phyloP scores from a whole-genome alignment of 257 asterid species.

The Penstemon barbatus region DNA sequence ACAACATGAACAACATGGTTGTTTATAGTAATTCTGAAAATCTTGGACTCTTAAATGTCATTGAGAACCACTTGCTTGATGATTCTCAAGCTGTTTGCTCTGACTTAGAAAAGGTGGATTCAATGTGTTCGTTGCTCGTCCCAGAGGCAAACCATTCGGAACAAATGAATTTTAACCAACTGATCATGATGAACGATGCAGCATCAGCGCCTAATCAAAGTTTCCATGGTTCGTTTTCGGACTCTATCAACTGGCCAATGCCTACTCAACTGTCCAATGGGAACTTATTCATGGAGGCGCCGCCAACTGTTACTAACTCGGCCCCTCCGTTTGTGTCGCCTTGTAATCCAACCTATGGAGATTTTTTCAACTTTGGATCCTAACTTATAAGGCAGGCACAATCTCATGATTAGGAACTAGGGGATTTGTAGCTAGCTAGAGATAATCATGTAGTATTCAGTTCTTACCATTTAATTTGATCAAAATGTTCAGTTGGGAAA shows the following conservation, averaged over 20 bases:
- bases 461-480: neutral
- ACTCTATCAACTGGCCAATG: neutral
- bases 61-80: conserved; percentile 26
- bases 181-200: neutral
- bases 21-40: neutral
- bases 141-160: conserved; percentile 1
- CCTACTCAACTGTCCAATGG: neutral
- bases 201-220: neutral
- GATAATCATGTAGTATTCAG: conserved; percentile 13
- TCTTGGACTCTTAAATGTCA: neutral
- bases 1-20: neutral
- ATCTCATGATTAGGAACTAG: neutral
- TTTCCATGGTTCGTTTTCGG: neutral
- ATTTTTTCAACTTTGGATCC: neutral
- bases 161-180: neutral
- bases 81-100: conserved; percentile 17
- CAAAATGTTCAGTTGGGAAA: conserved; percentile 1
- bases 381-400: neutral
- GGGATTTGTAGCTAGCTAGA: conserved; percentile 8
- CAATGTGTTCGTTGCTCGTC: conserved; percentile 6
- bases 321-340: conserved; percentile 12
- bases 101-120: neutral
- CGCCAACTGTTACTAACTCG: neutral
- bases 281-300: neutral
- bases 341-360: neutral